Base-by-base conservation (phyloP, 1,284 basidiomycete species). In the Kwoniella shivajii region DNA sequence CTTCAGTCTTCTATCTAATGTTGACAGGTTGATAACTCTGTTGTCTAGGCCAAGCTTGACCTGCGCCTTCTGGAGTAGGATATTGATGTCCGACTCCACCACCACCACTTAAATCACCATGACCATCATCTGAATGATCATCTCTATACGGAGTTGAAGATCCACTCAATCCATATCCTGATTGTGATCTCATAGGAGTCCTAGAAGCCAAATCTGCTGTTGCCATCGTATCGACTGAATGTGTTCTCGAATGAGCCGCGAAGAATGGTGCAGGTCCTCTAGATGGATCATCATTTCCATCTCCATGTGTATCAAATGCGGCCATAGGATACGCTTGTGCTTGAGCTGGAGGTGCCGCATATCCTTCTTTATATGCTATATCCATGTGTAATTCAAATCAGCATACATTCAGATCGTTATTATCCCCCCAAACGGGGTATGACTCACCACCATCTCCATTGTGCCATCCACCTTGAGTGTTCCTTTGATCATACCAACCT, bases 211-310 rank as follows among this genome's bases (percentile, higher is more conserved):
- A 60, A 58, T 74, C 74, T 26, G 67, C 63, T 0, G 74, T 76
- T 7, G 70, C 74, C 64, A 76, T 76, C n/a, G 70, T 73, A 48
- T 60, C 64, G 14, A 73, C 50, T 22, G 65, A 68, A 4, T 63
- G 57, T 16, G 57, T 62, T 20, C 60, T 38, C 14, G 68, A 68
- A 56, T 66, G 68, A 4, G 42, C 51, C 38, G 49, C 51, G 41
- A 46, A n/a, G n/a, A n/a, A 54, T 11, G 52, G 46, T 22, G 45
- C 42, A 10, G 46, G 34, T 11, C 41, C 14, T 36, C 33, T 38
- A 18, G 57, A 59, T 26, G 37, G 33, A 18, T n/a, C n/a, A n/a
- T n/a, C n/a, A n/a, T n/a, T n/a, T n/a, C n/a, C n/a, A n/a, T n/a
- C n/a, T n/a, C 50, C 57, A 14, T 51, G 53, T 2, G 69, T 66